A percentile compares a stretch with the other conserved stretches of the same genome.
phyloP scores from a whole-genome alignment of 2,329 filamentous ascomycete genomes.

The Lecanosticta acicola region DNA sequence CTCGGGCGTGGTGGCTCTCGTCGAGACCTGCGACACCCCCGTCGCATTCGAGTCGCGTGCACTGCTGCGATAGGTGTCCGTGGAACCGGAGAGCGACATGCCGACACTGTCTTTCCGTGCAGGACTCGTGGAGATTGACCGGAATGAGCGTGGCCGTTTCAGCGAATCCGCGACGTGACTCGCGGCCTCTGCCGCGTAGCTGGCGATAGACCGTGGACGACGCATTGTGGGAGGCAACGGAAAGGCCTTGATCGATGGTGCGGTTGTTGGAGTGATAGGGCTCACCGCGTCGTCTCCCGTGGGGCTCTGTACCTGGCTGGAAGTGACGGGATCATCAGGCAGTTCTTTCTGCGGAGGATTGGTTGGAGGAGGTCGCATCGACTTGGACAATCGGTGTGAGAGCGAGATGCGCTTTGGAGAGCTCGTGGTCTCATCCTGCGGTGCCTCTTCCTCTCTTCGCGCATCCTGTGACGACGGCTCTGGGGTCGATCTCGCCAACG shows the following conservation, averaged over 20 bases:
- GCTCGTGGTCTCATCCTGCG: slow-evolving; percentile 1
- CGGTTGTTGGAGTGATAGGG: slow-evolving; percentile 4
- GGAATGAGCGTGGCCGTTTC: slow-evolving; percentile 11
- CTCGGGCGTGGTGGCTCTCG: slow-evolving; percentile 82
- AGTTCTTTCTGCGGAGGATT: neutral
- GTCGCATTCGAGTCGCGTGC: slow-evolving; percentile 73
- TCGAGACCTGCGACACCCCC: slow-evolving; percentile 74
- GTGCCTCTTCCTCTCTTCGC: neutral
- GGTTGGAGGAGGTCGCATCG: slow-evolving; percentile 15
- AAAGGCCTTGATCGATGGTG: slow-evolving; percentile 8
- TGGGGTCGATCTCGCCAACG: slow-evolving; percentile 1
- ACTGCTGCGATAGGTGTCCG: slow-evolving; percentile 68
- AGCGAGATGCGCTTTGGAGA: slow-evolving; percentile 19
- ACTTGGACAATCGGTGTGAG: slow-evolving; percentile 18
- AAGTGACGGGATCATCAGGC: neutral
- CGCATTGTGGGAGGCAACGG: slow-evolving; percentile 10
- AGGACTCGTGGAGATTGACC: slow-evolving; percentile 12
- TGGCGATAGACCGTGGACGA: slow-evolving; percentile 15
- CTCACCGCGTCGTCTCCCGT: neutral
- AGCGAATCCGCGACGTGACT: slow-evolving; percentile 8
- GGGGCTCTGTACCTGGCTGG: neutral
- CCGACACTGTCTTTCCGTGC: slow-evolving; percentile 61
- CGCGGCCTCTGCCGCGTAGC: neutral
- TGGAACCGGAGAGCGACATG: slow-evolving; percentile 70
- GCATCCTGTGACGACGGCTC: slow-evolving; percentile 1